phyloP scores from a whole-genome alignment of 164 flowering plant genomes.

The Nelumbo lutea region DNA sequence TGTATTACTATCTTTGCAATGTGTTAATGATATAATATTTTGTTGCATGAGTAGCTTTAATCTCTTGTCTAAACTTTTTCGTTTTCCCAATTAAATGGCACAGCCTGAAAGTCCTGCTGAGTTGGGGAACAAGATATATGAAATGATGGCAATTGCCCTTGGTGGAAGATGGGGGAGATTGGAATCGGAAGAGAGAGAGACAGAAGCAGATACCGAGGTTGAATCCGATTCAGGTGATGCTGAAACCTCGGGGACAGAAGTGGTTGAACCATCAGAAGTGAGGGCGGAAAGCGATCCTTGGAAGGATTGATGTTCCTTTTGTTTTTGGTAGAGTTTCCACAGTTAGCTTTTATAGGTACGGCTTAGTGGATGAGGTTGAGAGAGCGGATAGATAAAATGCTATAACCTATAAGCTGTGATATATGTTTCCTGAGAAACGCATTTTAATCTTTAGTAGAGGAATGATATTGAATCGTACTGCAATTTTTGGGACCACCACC shows the following conservation, averaged over 20 bases:
- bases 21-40: not conserved
- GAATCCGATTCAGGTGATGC: constrained; percentile 20
- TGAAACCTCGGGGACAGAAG: constrained; percentile 45
- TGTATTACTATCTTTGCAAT: not conserved
- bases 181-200: constrained; percentile 37
- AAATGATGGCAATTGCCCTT: constrained; percentile 94
- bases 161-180: constrained; percentile 94
- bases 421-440: too few species aligned
- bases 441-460: too few species aligned
- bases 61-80: not conserved
- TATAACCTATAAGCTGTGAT: too few species aligned
- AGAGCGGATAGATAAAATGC: not conserved
- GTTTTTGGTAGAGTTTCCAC: too few species aligned
- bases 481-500: too few species aligned
- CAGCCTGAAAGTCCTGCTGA: constrained; percentile 99
- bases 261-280: constrained; percentile 79
- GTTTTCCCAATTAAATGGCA: constrained; percentile 1
- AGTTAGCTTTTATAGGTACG: not conserved
- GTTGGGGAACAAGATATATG: constrained; percentile 83
- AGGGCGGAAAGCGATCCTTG: constrained; percentile 69
- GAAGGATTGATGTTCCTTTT: constrained; percentile 32
- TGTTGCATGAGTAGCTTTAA: not conserved
- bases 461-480: too few species aligned
- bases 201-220: constrained; percentile 9
- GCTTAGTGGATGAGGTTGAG: not conserved